These are phyloP conservation scores for Hypoxylon sp. DNA, from an alignment of 2,329 filamentous ascomycete genomes.

Conservation along the genomic window DNA sequence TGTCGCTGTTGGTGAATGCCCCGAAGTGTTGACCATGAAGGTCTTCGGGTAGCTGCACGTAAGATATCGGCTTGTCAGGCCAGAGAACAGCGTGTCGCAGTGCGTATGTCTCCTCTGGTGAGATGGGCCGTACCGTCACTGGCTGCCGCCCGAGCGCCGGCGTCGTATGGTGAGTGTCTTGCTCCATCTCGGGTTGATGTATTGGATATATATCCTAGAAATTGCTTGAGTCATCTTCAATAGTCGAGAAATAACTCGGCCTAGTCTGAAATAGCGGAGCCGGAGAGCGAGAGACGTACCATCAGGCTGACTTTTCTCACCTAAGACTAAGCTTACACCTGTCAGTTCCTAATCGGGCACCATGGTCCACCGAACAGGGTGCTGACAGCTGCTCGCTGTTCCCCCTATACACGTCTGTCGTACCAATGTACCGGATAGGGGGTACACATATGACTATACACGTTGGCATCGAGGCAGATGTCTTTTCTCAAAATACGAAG, in stretches of 20 bases:
- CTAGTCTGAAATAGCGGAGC: slow-evolving; percentile 19
- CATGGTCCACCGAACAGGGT: slow-evolving; percentile 27
- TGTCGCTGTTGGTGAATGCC: slow-evolving; percentile 27
- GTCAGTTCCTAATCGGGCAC: slow-evolving; percentile 32
- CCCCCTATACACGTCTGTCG: slow-evolving; percentile 10
- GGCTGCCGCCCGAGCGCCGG: slow-evolving; percentile 15
- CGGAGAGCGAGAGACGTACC: background rate
- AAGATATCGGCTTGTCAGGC: slow-evolving; percentile 41
- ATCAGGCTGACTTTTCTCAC: background rate
- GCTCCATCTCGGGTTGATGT: slow-evolving; percentile 36
- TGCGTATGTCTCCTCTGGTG: slow-evolving; percentile 38
- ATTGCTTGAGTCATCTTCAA: slow-evolving; percentile 9
- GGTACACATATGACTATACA: slow-evolving; percentile 24
- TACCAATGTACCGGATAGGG: slow-evolving; percentile 17
- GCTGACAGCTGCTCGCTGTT: slow-evolving; percentile 32
- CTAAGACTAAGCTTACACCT: slow-evolving; percentile 28
- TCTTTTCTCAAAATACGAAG: slow-evolving; percentile 24
- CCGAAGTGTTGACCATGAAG: slow-evolving; percentile 41
- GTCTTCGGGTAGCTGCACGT: slow-evolving; percentile 45
- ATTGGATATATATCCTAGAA: slow-evolving; percentile 23
- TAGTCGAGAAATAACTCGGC: slow-evolving; percentile 1
- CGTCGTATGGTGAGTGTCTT: slow-evolving; percentile 13
- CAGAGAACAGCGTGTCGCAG: slow-evolving; percentile 44
- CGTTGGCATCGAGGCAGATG: slow-evolving; percentile 16
- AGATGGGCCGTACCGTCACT: slow-evolving; percentile 37